Evolutionary conservation across 2,329 filamentous ascomycete genomes (phyloP).

Genomic region (Neoarthrinium moseri): DNA sequence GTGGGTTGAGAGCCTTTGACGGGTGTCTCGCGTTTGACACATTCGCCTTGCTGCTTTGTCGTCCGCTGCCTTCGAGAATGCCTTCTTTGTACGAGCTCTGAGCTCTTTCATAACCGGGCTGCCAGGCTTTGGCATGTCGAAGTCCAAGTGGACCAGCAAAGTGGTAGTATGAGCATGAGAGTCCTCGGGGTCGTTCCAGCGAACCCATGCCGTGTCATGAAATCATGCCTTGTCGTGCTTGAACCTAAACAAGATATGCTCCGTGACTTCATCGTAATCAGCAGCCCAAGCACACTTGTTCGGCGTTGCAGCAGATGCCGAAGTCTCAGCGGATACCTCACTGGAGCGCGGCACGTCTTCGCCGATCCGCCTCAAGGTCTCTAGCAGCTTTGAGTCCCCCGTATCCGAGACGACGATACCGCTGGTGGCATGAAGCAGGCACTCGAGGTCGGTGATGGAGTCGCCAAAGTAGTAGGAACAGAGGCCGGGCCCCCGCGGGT

Average conservation of each 20-base stretch:
- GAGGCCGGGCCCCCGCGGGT: conserved; percentile 15
- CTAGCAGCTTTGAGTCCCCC: conserved; percentile 25
- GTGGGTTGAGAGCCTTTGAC: too few relatives aligned
- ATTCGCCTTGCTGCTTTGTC: too few relatives aligned
- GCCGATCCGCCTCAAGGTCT: conserved; percentile 28
- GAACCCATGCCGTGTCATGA: not conserved
- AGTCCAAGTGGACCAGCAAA: too few relatives aligned
- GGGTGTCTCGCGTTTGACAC: too few relatives aligned
- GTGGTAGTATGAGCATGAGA: too few relatives aligned
- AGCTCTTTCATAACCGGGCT: not conserved
- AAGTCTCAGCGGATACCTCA: too few relatives aligned
- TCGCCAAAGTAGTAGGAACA: conserved; percentile 60
- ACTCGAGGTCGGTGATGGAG: conserved; percentile 56
- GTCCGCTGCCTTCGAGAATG: too few relatives aligned
- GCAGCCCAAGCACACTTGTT: conserved; percentile 24
- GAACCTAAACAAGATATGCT: not conserved
- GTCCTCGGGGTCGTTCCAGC: not conserved
- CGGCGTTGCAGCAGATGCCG: conserved; percentile 21
- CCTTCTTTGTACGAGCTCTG: not conserved
- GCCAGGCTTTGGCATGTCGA: not conserved
- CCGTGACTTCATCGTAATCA: conserved; percentile 26
- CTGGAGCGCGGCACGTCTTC: conserved; percentile 26
- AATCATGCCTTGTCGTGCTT: not conserved
- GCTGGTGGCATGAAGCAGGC: conserved; percentile 38
- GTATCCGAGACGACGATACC: conserved; percentile 47